Percentiles rank a stretch among this genome's conserved stretches.
These are phyloP conservation scores for Geosmithia morbida DNA, from an alignment of 2,329 filamentous ascomycete genomes.

Conservation along the genomic window DNA sequence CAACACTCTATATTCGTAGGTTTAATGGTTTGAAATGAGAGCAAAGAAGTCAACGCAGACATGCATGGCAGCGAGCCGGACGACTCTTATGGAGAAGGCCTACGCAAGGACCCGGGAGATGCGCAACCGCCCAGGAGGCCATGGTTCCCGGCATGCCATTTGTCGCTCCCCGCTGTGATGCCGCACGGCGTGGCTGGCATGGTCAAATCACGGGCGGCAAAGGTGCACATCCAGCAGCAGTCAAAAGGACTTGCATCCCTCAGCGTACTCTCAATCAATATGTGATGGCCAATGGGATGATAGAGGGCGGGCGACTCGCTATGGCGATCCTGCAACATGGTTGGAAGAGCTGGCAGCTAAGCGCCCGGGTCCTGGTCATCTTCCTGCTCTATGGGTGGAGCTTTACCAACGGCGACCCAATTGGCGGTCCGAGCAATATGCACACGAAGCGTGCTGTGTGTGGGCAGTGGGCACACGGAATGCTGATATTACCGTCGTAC, in stretches of 20 bases:
- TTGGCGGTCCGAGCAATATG: neutral
- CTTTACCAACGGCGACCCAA: neutral
- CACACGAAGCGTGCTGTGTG: neutral
- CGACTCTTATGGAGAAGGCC: neutral
- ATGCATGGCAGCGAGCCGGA: neutral
- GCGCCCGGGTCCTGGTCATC: constrained; percentile 1
- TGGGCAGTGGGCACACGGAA: neutral
- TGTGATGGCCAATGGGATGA: neutral
- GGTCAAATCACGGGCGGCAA: neutral
- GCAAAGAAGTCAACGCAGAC: neutral
- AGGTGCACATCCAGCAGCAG: neutral
- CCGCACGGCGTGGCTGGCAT: neutral
- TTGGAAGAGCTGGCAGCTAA: constrained; percentile 1
- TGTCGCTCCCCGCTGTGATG: neutral
- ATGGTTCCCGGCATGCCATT: neutral
- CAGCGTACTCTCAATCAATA: neutral
- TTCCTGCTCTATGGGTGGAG: neutral
- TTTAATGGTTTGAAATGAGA: neutral
- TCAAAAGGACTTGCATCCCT: neutral
- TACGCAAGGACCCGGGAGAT: neutral
- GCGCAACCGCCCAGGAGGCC: neutral
- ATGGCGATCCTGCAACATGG: constrained; percentile 1
- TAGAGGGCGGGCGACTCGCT: constrained; percentile 1
- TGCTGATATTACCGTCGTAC: neutral
- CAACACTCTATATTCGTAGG: neutral